Evolutionary conservation across 208 protist species (phyloP).

Genomic region (Wallacemonas sp.): DNA sequence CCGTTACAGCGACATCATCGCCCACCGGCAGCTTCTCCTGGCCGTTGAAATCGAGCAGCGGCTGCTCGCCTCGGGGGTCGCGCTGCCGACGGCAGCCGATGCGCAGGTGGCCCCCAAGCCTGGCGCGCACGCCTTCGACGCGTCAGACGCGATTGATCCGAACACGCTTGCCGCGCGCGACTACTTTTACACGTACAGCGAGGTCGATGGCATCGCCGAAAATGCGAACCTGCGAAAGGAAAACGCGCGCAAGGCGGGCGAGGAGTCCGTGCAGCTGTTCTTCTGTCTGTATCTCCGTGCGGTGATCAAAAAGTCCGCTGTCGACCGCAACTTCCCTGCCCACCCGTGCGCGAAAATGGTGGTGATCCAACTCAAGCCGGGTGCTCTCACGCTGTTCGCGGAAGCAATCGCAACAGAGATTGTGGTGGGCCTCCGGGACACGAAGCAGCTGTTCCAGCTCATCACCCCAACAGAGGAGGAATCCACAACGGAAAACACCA

Average conservation of each 20-base stretch:
- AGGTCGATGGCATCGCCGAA: slow-evolving; percentile 59
- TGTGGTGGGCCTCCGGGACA: slow-evolving; percentile 48
- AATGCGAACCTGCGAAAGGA: slow-evolving; percentile 60
- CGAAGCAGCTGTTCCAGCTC: slow-evolving; percentile 43
- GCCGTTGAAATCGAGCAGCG: slow-evolving; percentile 77
- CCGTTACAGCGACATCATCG: slow-evolving; percentile 92
- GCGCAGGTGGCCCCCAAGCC: slow-evolving; percentile 16
- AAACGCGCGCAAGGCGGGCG: slow-evolving; percentile 47
- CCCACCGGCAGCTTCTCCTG: slow-evolving; percentile 86
- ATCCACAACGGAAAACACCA: no score
- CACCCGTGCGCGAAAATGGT: slow-evolving; percentile 21
- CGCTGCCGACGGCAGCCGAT: slow-evolving; percentile 22
- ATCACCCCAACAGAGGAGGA: slow-evolving; percentile 17
- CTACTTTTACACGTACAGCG: slow-evolving; percentile 46
- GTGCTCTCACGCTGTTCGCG: slow-evolving; percentile 32
- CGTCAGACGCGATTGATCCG: slow-evolving; percentile 37
- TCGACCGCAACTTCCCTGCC: slow-evolving; percentile 19
- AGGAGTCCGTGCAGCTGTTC: slow-evolving; percentile 62
- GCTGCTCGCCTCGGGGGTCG: slow-evolving; percentile 32
- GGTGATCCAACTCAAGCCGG: slow-evolving; percentile 29
- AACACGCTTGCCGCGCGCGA: slow-evolving; percentile 33
- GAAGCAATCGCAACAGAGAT: slow-evolving; percentile 53
- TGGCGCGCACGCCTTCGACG: slow-evolving; percentile 12
- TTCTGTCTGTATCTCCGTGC: slow-evolving; percentile 82
- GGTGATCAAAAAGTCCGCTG: slow-evolving; percentile 26